These are phyloP conservation scores for Gossypioides kirkii DNA, from an alignment of 345 rosid species.

Conservation along the genomic window DNA sequence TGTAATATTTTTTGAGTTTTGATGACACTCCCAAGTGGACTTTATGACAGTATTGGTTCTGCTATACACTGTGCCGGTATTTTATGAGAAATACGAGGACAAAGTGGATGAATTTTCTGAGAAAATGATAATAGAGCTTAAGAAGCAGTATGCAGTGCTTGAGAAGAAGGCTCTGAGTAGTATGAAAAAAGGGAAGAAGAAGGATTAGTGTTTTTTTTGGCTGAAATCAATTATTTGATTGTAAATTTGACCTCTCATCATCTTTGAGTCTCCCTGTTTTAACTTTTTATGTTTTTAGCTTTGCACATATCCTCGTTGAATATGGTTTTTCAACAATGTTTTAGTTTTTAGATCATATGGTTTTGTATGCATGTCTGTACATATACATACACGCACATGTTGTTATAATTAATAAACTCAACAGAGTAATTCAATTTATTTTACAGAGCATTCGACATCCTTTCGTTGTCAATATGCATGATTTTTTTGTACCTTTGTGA, in stretches of 20 bases:
- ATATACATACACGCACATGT: neutral
- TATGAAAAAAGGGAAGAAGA: slow-evolving; percentile 73
- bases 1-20: neutral
- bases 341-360: slow-evolving; percentile 10
- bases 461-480: too few relatives aligned
- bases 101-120: slow-evolving; percentile 68
- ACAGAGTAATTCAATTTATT: too few relatives aligned
- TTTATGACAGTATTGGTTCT: slow-evolving; percentile 51
- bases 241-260: neutral
- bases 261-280: neutral
- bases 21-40: too few relatives aligned
- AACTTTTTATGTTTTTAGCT: neutral
- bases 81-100: slow-evolving; percentile 87
- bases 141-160: slow-evolving; percentile 72
- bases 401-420: too few relatives aligned
- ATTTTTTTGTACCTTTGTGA: too few relatives aligned
- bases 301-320: neutral
- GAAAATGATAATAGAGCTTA: slow-evolving; percentile 69
- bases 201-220: neutral
- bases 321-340: neutral
- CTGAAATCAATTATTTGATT: neutral
- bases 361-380: neutral
- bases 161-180: slow-evolving; percentile 72
- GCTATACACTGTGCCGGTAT: slow-evolving; percentile 60
- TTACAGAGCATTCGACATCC: too few relatives aligned